These are phyloP conservation scores for Zea mays DNA, from an alignment of 176 grass and related monocot species.

Conservation along the genomic window Zm-B73-REFERENCE-NAM-5.0 NC_050101.1:179556001-179556500, in stretches of 20 bases:
- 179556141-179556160: conserved; percentile 29
- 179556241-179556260: not conserved
- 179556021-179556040: too few relatives aligned
- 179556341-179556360: not conserved
- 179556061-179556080: conserved; percentile 12
- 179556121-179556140: not conserved
- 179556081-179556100: not conserved
- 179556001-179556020: too few relatives aligned
- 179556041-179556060: conserved; percentile 45
- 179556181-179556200: conserved; percentile 62
- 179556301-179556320: not conserved
- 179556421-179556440: conserved; percentile 29
- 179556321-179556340: conserved; percentile 14
- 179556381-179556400: conserved; percentile 9
- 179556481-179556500: conserved; percentile 35
- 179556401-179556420: conserved; percentile 8
- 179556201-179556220: conserved; percentile 49
- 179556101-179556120: not conserved
- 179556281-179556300: conserved; percentile 40
- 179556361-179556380: conserved; percentile 22
- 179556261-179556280: conserved; percentile 6
- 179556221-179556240: conserved; percentile 62
- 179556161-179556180: conserved; percentile 62
- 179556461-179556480: not conserved
- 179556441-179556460: conserved; percentile 20